A percentile compares a stretch with the other conserved stretches of the same genome.
phyloP scores from a whole-genome alignment of 805 yeast genomes.

The Saccharomycopsis fermentans region DNA sequence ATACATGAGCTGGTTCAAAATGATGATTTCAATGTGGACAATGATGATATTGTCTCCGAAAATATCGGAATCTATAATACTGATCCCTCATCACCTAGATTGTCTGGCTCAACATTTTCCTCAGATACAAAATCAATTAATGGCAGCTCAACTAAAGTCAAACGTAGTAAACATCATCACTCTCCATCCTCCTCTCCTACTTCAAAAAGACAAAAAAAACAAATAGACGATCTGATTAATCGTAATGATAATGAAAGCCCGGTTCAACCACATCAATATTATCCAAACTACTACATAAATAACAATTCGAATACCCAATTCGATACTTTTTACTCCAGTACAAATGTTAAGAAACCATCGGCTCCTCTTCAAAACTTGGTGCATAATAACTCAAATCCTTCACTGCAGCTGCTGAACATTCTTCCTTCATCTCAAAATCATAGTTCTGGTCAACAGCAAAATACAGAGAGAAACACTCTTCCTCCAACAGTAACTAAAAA shows the following conservation, averaged over 20 bases:
- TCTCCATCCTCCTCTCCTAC: not conserved
- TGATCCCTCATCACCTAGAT: not conserved
- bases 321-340: not conserved
- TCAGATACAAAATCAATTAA: not conserved
- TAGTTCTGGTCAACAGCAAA: not conserved
- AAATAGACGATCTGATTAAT: not conserved
- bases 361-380: not conserved
- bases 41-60: slow-evolving; percentile 4
- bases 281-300: not conserved
- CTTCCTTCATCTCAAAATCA: not conserved
- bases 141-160: not conserved
- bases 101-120: not conserved
- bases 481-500: not conserved
- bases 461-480: not conserved
- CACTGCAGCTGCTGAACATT: not conserved
- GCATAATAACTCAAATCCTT: not conserved
- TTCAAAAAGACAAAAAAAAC: not conserved
- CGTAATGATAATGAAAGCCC: not conserved
- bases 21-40: not conserved
- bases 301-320: not conserved
- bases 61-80: slow-evolving; percentile 6
- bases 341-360: not conserved
- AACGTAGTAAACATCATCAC: not conserved
- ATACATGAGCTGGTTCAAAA: slow-evolving; percentile 2
- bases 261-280: not conserved